Evolutionary conservation across 169 alveolate genomes (phyloP).

Genomic region (Plasmodium knowlesi): DNA sequence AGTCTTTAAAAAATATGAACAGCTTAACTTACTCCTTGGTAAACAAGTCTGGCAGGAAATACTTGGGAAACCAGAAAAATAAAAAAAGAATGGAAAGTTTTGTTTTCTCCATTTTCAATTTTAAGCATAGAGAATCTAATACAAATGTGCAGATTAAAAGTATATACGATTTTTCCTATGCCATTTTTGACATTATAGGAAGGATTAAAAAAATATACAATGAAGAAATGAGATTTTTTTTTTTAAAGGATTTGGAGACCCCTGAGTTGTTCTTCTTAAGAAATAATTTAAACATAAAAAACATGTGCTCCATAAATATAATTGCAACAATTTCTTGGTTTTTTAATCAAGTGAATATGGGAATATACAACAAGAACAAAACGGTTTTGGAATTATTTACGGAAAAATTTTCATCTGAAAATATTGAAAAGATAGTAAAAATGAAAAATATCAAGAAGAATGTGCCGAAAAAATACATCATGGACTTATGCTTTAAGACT

Average conservation of each 20-base stretch:
- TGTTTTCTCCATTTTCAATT: background rate
- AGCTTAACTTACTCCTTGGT: background rate
- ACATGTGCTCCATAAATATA: slow-evolving; percentile 14
- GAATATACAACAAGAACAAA: slow-evolving; percentile 30
- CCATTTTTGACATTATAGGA: background rate
- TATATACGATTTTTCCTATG: slow-evolving; percentile 1
- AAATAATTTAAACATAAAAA: background rate
- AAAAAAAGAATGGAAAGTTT: background rate
- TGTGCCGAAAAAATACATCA: background rate
- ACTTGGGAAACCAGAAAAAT: background rate
- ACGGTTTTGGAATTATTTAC: background rate
- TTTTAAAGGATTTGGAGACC: background rate
- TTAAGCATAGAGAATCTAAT: background rate
- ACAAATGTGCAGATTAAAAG: background rate
- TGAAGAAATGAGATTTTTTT: background rate
- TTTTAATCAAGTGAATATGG: slow-evolving; percentile 50
- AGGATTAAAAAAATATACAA: slow-evolving; percentile 1
- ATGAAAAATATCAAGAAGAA: background rate
- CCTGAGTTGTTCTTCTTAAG: slow-evolving; percentile 4
- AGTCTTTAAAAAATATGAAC: background rate
- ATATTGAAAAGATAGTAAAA: slow-evolving; percentile 1
- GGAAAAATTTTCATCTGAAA: slow-evolving; percentile 24
- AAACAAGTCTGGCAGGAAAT: background rate
- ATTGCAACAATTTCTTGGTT: slow-evolving; percentile 59
- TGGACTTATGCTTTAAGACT: background rate